A percentile compares a stretch with the other conserved stretches of the same genome.
phyloP scores from a whole-genome alignment of 163 green algal genomes.

The Prototheca cutis region DNA sequence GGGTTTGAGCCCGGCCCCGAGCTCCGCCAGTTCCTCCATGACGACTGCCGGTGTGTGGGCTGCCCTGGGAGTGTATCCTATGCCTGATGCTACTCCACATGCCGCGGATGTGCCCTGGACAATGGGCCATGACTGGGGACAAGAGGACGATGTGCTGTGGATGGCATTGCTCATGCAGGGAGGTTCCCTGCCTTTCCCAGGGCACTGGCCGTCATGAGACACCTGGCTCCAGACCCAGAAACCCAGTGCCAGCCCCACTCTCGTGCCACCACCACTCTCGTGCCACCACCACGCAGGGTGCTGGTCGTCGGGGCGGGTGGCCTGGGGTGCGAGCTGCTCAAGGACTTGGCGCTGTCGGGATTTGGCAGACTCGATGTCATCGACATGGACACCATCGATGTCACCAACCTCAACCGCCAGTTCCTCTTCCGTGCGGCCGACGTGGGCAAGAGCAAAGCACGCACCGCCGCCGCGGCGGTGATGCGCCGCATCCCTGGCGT shows the following conservation, averaged over 20 bases:
- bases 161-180: no score
- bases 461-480: constrained; percentile 74
- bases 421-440: constrained; percentile 95
- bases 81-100: no score
- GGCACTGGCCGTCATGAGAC: no score
- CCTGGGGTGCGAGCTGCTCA: constrained; percentile 95
- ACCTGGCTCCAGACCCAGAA: no score
- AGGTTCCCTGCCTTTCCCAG: no score
- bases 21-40: constrained; percentile 69
- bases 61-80: no score
- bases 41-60: constrained; percentile 32
- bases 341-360: constrained; percentile 84
- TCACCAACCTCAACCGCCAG: constrained; percentile 97
- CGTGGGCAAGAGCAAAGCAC: constrained; percentile 88
- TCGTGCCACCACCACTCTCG: no score
- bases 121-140: no score
- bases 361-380: constrained; percentile 98
- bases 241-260: no score
- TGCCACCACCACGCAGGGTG: no score
- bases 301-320: constrained; percentile 93
- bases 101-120: no score
- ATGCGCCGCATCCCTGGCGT: constrained; percentile 73
- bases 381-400: constrained; percentile 99
- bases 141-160: no score
- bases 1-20: constrained; percentile 73